Evolutionary conservation across 768 basidiomycete species (phyloP).

Genomic region (Russula earlei): DNA sequence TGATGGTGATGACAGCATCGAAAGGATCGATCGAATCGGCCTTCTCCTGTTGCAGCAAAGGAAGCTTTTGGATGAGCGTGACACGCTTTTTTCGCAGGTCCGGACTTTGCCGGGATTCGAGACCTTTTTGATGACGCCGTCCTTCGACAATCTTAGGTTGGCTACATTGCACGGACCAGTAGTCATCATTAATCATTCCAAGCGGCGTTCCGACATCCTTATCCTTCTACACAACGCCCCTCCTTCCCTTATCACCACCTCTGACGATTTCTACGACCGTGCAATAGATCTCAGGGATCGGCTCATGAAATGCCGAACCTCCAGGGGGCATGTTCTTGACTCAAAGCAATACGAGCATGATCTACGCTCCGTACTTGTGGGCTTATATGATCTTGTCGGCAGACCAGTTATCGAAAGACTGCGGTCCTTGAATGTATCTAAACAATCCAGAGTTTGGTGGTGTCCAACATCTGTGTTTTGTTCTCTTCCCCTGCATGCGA

Average conservation of each 20-base stretch:
- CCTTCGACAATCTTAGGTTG: neutral
- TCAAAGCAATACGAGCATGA: neutral
- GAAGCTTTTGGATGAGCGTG: neutral
- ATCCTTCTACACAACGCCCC: neutral
- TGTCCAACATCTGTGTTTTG: neutral
- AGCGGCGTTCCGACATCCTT: neutral
- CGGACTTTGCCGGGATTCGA: neutral
- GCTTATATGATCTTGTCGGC: neutral
- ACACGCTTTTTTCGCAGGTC: neutral
- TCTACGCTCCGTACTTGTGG: neutral
- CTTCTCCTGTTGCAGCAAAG: neutral
- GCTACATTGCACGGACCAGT: neutral
- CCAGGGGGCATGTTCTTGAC: neutral
- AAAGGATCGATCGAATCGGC: neutral
- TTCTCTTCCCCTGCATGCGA: neutral
- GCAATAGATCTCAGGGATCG: neutral
- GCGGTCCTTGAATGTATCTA: neutral
- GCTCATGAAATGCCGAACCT: neutral
- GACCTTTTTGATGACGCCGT: neutral
- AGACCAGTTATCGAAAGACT: neutral
- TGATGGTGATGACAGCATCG: neutral
- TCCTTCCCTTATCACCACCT: neutral
- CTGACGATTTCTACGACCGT: neutral
- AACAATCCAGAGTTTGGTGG: conserved; percentile 4
- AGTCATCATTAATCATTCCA: neutral